Evolutionary conservation across 1,284 basidiomycete species (phyloP).

Genomic region (Wolfiporia cocos): DNA sequence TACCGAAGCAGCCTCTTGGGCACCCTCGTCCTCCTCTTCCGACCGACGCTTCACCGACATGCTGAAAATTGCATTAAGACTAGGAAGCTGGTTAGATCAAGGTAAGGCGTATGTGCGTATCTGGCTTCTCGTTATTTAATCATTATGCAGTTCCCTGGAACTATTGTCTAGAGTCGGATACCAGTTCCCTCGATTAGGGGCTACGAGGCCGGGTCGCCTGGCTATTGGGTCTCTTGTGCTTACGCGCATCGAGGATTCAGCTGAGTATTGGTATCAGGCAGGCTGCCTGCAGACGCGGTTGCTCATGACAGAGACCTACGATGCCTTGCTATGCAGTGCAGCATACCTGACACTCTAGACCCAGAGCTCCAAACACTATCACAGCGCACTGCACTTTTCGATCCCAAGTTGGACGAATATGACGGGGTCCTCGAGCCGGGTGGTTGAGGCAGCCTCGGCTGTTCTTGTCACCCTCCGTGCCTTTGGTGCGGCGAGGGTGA

Average conservation of each 20-base stretch:
- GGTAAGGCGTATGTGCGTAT: too few species aligned
- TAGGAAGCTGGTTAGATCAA: too few species aligned
- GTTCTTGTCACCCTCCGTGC: slow-evolving; percentile 16
- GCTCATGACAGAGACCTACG: too few species aligned
- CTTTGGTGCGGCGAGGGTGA: slow-evolving; percentile 17
- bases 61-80: too few species aligned
- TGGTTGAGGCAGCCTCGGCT: slow-evolving; percentile 15
- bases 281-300: too few species aligned
- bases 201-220: slow-evolving; percentile 3
- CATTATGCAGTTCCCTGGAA: too few species aligned
- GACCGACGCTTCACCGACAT: neutral
- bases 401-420: too few species aligned
- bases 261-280: neutral
- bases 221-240: slow-evolving; percentile 3
- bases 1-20: neutral
- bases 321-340: too few species aligned
- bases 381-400: too few species aligned
- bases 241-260: neutral
- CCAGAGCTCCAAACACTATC: too few species aligned
- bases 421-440: slow-evolving; percentile 16
- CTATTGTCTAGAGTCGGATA: neutral
- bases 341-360: too few species aligned
- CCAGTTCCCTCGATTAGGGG: neutral
- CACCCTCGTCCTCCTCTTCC: neutral
- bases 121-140: too few species aligned